A percentile compares a stretch with the other conserved stretches of the same genome.
These are phyloP conservation scores for Plectranthus barbatus DNA, from an alignment of 257 asterid genomes.

Conservation along the genomic window DNA sequence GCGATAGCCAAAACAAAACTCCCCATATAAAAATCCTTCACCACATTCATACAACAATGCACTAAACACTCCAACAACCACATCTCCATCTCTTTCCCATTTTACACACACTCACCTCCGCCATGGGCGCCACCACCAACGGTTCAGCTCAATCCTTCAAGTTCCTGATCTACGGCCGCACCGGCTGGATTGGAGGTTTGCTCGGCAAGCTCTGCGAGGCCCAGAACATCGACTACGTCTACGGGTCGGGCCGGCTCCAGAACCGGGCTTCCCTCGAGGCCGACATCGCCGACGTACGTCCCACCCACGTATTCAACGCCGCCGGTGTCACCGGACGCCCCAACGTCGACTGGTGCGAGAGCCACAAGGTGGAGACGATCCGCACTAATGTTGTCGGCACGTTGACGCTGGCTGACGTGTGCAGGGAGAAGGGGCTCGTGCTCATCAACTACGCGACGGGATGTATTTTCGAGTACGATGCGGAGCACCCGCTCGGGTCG, in stretches of 20 bases:
- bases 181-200: conserved; percentile 89
- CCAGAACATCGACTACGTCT: conserved; percentile 39
- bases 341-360: conserved; percentile 89
- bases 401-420: conserved; percentile 72
- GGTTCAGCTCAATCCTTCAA: conserved; percentile 46
- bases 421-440: conserved; percentile 54
- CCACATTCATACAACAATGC: conserved; percentile 1
- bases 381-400: conserved; percentile 77
- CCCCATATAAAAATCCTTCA: neutral
- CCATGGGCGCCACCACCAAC: conserved; percentile 59
- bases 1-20: too few relatives aligned
- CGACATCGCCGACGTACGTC: conserved; percentile 39
- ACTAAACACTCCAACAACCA: neutral
- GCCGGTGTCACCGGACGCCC: conserved; percentile 90
- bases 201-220: conserved; percentile 80
- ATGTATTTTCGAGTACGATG: conserved; percentile 71
- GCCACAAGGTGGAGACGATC: conserved; percentile 82
- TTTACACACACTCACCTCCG: neutral
- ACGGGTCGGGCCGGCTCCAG: conserved; percentile 80
- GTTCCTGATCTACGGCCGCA: conserved; percentile 76
- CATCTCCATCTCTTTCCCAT: neutral
- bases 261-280: conserved; percentile 42
- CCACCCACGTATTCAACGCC: conserved; percentile 84
- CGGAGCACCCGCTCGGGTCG: conserved; percentile 53
- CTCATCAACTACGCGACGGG: conserved; percentile 79